phyloP scores from a whole-genome alignment of 2,329 filamentous ascomycete species.

The Diaporthe velutina region DNA sequence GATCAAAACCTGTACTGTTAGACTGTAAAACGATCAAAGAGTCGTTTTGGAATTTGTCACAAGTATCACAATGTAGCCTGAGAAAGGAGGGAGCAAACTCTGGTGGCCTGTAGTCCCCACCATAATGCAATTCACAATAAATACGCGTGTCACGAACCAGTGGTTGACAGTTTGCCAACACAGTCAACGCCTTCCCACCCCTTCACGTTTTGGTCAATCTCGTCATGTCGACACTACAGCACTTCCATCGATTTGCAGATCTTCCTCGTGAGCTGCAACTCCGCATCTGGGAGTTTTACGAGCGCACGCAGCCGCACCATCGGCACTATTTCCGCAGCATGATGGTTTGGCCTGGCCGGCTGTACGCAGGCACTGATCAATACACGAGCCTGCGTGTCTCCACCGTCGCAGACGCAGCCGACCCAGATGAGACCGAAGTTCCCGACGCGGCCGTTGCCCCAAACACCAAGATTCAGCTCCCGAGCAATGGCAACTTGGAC shows the following conservation, averaged over 20 bases:
- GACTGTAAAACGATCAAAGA: too few relatives aligned
- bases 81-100: neutral
- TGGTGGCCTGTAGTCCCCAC: neutral
- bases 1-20: too few relatives aligned
- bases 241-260: neutral
- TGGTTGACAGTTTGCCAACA: neutral
- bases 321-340: constrained; percentile 5
- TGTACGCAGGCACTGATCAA: constrained; percentile 2
- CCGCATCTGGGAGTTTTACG: neutral
- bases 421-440: neutral
- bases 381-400: neutral
- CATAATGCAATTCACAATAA: neutral
- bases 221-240: neutral
- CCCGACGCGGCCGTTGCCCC: neutral
- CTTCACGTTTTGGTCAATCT: neutral
- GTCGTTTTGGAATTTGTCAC: neutral
- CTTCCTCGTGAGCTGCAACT: constrained; percentile 1
- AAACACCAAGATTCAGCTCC: neutral
- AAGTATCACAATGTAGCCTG: neutral
- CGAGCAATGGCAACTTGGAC: neutral
- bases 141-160: constrained; percentile 49
- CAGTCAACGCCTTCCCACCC: neutral
- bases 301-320: neutral
- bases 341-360: neutral
- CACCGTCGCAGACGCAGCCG: neutral